Base-by-base conservation (phyloP, 306 rosid species). In the Prunus mongolica region DNA sequence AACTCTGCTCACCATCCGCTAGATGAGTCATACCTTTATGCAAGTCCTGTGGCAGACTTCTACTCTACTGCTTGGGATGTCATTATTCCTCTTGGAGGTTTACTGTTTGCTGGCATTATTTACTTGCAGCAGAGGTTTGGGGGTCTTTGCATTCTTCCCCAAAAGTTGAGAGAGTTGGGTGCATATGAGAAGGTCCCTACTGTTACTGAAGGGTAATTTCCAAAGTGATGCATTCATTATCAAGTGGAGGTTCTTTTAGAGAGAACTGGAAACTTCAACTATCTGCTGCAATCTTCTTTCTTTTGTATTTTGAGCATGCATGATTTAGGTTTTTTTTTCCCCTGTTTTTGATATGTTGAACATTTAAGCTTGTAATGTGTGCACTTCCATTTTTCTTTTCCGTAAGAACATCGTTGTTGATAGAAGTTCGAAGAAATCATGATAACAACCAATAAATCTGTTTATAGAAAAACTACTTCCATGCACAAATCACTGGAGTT, bases 41-140 rank as follows among this genome's bases (percentile, higher is more conserved):
- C 88, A 3, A 75, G 79, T 83, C 88, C 85, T 25, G 75, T 65
- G 18, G 87, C 76, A 30, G 88, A 81, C 52, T 84, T 77, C 58
- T 88, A 82, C 87, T 84, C 92, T 27, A 79, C 81, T 46, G 56
- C 83, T 72, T 88, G 91, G 92, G 90, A 88, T 72, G 79, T 88
- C 55, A 84, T 65, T 25, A 84, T 90, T 65, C 78, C 87, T 45
- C 63, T 88, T 57, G 89, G 87, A 28, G 79, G 87, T 78, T 20
- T 81, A 11, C 6, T 84, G 7, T 75, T 90, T 74, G 88, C 91
- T 24, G 13, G 83, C 67, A 28, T 88, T 45, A 71, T 90, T 78
- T 88, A 54, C 89, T 81, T 86, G 81, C 96, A 85, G 88, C 91
- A 90, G 73, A 46, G 76, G 69, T 86, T 87, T 72, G 87, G 93